Conservation (phyloP, 2,329 filamentous ascomycete species). For the Coniochaeta hoffmannii region DNA sequence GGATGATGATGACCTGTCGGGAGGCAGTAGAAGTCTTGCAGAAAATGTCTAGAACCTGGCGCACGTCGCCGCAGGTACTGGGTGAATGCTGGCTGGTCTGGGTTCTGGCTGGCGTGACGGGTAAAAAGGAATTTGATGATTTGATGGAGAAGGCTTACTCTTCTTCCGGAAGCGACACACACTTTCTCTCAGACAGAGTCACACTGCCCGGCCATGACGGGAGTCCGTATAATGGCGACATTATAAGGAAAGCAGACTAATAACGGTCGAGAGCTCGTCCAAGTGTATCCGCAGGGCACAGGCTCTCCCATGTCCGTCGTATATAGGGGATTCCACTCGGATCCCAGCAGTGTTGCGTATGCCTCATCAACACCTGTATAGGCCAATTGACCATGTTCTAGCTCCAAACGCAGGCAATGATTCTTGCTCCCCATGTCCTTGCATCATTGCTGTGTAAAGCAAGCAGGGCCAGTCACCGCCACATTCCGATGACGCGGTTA, state of each 20-base stretch:
- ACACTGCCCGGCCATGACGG: background rate
- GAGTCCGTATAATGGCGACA: conserved; percentile 2
- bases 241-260: background rate
- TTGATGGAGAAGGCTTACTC: conserved; percentile 9
- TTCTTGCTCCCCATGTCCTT: background rate
- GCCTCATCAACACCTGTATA: background rate
- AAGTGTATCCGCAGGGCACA: background rate
- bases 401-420: background rate
- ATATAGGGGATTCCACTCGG: conserved; percentile 1
- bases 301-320: background rate
- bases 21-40: conserved; percentile 9
- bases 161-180: conserved; percentile 17
- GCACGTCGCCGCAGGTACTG: conserved; percentile 19
- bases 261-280: background rate
- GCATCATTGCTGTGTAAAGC: background rate
- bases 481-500: background rate
- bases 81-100: conserved; percentile 17
- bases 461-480: background rate
- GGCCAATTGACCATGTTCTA: background rate
- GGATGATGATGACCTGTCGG: conserved; percentile 10
- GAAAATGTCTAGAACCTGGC: conserved; percentile 14
- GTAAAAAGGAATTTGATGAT: conserved; percentile 15
- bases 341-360: conserved; percentile 3
- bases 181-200: background rate
- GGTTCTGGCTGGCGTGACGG: conserved; percentile 15